Evolutionary conservation across 345 rosid genomes (phyloP).

Genomic region (Salix suchowensis): DNA sequence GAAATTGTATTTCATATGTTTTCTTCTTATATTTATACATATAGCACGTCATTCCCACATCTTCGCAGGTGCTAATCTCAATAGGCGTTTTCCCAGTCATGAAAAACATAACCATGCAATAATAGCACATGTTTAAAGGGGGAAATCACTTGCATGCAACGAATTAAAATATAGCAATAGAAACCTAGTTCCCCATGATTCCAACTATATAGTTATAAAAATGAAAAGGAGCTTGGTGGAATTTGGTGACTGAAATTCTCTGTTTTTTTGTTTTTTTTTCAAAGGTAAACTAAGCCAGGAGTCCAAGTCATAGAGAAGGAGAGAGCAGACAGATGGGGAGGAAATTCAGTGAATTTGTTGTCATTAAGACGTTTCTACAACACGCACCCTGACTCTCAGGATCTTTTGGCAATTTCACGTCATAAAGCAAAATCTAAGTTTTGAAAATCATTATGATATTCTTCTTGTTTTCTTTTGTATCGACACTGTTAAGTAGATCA

Average conservation of each 20-base stretch:
- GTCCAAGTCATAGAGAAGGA: background rate
- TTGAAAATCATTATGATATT: background rate
- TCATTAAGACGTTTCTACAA: background rate
- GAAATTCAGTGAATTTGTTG: background rate
- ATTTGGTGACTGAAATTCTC: background rate
- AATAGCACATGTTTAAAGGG: background rate
- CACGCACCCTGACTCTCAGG: background rate
- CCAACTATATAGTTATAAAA: background rate
- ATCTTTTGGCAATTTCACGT: background rate
- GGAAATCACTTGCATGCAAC: background rate
- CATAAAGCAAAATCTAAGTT: background rate
- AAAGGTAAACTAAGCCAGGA: background rate
- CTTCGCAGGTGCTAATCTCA: background rate
- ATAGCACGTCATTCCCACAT: background rate
- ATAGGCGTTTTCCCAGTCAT: background rate
- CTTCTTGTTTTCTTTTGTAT: conserved; percentile 14
- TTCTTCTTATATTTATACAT: background rate
- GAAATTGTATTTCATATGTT: background rate
- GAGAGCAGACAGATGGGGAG: background rate
- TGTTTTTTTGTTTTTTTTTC: too few relatives aligned
- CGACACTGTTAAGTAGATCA: conserved; percentile 10
- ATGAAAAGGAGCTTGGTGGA: background rate
- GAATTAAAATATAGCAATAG: background rate
- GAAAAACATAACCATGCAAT: background rate
- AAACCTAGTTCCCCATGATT: background rate